phyloP scores from a whole-genome alignment of 2,329 filamentous ascomycete species.

The Cladosporium sp. region DNA sequence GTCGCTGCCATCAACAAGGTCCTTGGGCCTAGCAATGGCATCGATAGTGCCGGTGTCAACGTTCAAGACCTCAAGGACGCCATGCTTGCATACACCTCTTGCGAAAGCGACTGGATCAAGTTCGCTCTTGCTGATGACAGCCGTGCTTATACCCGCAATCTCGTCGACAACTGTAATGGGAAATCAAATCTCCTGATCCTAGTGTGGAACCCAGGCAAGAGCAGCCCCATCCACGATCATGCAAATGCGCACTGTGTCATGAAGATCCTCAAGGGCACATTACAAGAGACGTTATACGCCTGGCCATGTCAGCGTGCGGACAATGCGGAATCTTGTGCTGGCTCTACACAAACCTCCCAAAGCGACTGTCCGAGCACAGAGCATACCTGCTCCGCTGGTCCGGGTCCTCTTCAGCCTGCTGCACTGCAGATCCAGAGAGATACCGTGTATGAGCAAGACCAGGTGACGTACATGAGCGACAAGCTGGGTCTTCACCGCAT shows the following conservation, averaged over 20 bases:
- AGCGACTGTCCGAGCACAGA: conserved; percentile 25
- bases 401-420: conserved; percentile 18
- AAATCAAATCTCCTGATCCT: conserved; percentile 76
- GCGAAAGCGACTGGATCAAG: conserved; percentile 64
- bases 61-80: conserved; percentile 64
- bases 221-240: conserved; percentile 77
- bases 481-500: conserved; percentile 80
- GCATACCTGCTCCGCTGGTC: conserved; percentile 36
- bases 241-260: conserved; percentile 84
- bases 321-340: conserved; percentile 26
- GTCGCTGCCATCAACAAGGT: conserved; percentile 67
- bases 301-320: conserved; percentile 54
- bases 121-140: conserved; percentile 71
- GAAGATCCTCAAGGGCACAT: conserved; percentile 73
- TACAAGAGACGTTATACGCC: conserved; percentile 77
- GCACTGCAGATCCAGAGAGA: conserved; percentile 62
- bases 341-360: conserved; percentile 16
- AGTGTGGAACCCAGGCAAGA: conserved; percentile 82
- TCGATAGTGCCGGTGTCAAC: conserved; percentile 78
- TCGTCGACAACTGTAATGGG: conserved; percentile 85
- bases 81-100: conserved; percentile 71
- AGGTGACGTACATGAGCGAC: conserved; percentile 89
- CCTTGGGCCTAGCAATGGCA: conserved; percentile 75
- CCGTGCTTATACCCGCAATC: conserved; percentile 76
- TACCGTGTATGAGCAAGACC: conserved; percentile 63